These are phyloP conservation scores for Hyphopichia buzzinii DNA, from an alignment of 1,139 yeast species.

Conservation along the genomic window DNA sequence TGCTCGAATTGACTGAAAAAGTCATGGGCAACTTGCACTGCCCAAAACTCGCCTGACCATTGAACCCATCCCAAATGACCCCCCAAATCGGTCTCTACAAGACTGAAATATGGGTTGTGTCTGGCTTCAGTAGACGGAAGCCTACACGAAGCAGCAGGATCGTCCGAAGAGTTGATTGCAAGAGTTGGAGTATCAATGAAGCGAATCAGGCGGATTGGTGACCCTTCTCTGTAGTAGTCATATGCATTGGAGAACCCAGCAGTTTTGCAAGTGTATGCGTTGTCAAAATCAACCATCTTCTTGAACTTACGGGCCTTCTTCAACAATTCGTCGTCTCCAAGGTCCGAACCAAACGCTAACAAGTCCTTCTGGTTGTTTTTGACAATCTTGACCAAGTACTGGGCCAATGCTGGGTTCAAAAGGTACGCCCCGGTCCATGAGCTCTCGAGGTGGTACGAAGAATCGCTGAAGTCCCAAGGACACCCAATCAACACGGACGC, in stretches of 20 bases:
- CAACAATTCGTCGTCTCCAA: conserved; percentile 32
- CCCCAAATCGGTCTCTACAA: conserved; percentile 50
- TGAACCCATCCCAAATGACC: conserved; percentile 64
- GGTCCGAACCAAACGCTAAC: conserved; percentile 29
- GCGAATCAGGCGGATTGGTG: conserved; percentile 58
- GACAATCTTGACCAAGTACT: conserved; percentile 60
- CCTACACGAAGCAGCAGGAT: conserved; percentile 69
- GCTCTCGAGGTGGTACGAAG: conserved; percentile 48
- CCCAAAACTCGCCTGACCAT: conserved; percentile 68
- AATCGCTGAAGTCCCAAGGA: conserved; percentile 80
- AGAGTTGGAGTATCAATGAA: conserved; percentile 65
- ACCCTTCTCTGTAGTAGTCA: conserved; percentile 71
- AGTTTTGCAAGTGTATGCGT: conserved; percentile 65
- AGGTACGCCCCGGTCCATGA: conserved; percentile 61
- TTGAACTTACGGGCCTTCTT: conserved; percentile 30
- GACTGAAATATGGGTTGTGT: conserved; percentile 31
- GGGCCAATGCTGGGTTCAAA: conserved; percentile 66
- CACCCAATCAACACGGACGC: conserved; percentile 71
- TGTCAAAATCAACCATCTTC: conserved; percentile 63
- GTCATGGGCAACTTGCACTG: conserved; percentile 59
- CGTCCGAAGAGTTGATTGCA: conserved; percentile 71
- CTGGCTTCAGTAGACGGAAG: conserved; percentile 28
- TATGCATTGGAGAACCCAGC: conserved; percentile 69
- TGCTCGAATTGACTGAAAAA: conserved; percentile 54
- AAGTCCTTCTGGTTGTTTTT: conserved; percentile 61